Conservation (phyloP, 176 grass and related monocot genomes). For the Oryza officinalis region DNA sequence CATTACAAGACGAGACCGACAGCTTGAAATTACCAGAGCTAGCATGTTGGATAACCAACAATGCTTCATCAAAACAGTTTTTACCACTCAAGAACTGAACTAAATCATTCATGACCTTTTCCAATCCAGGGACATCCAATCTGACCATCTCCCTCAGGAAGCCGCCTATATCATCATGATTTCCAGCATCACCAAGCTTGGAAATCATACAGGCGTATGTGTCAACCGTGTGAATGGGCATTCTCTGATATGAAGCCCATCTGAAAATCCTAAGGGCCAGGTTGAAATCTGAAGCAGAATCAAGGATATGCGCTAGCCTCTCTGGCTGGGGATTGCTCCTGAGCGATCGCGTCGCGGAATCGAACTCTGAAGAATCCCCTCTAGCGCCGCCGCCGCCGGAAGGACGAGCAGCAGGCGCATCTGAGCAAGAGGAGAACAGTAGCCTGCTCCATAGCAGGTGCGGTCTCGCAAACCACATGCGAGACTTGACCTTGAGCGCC, state of each 20-base stretch:
- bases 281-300: slow-evolving; percentile 46
- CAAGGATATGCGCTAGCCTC: slow-evolving; percentile 36
- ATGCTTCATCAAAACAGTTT: slow-evolving; percentile 43
- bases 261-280: slow-evolving; percentile 51
- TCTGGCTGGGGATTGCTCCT: slow-evolving; percentile 39
- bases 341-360: slow-evolving; percentile 17
- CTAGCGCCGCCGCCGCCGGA: background rate
- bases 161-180: slow-evolving; percentile 36
- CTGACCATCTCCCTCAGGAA: slow-evolving; percentile 59
- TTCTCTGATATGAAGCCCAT: slow-evolving; percentile 50
- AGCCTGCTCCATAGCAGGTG: slow-evolving; percentile 3
- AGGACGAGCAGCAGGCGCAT: background rate
- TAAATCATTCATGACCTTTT: slow-evolving; percentile 19
- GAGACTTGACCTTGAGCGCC: slow-evolving; percentile 9
- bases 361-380: slow-evolving; percentile 24
- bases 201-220: slow-evolving; percentile 48
- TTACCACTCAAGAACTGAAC: slow-evolving; percentile 33
- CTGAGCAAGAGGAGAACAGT: background rate
- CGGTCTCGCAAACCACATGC: slow-evolving; percentile 4
- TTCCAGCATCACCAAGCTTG: slow-evolving; percentile 40
- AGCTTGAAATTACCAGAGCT: slow-evolving; percentile 35
- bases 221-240: slow-evolving; percentile 29
- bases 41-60: slow-evolving; percentile 49
- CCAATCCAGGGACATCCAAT: slow-evolving; percentile 37
- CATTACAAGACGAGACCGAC: slow-evolving; percentile 47